Evolutionary conservation across 495 filamentous ascomycete genomes (phyloP).

Genomic region (Tuber umbilicatum): DNA sequence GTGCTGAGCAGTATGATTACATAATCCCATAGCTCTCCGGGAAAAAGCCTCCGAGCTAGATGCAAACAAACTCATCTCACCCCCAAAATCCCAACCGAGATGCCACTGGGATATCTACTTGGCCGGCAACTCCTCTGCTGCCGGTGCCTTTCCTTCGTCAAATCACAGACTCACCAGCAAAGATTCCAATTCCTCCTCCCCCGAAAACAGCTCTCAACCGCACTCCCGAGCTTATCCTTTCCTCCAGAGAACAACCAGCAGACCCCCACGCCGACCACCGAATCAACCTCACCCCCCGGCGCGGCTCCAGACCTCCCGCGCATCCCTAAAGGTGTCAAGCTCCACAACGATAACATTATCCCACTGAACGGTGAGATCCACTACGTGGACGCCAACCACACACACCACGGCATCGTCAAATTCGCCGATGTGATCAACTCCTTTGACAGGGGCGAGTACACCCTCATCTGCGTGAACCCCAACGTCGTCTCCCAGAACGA

Average conservation of each 20-base stretch:
- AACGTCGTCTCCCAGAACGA: conserved; percentile 42
- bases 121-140: neutral
- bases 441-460: conserved; percentile 47
- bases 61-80: neutral
- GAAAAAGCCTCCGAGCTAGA: neutral
- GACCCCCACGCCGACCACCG: neutral
- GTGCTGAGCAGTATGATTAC: neutral
- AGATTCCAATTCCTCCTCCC: neutral
- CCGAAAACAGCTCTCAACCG: neutral
- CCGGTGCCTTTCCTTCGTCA: neutral
- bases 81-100: neutral
- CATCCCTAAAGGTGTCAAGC: neutral
- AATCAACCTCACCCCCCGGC: neutral
- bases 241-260: neutral
- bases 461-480: conserved; percentile 48
- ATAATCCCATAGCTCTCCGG: neutral
- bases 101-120: neutral
- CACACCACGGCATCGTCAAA: conserved; percentile 44
- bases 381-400: conserved; percentile 47
- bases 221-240: neutral
- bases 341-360: conserved; percentile 48
- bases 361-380: conserved; percentile 42
- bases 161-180: neutral
- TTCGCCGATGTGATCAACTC: conserved; percentile 44
- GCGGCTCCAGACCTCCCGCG: neutral